phyloP scores from a whole-genome alignment of 129 eudicot genomes.

The Artemisia argyi region DNA sequence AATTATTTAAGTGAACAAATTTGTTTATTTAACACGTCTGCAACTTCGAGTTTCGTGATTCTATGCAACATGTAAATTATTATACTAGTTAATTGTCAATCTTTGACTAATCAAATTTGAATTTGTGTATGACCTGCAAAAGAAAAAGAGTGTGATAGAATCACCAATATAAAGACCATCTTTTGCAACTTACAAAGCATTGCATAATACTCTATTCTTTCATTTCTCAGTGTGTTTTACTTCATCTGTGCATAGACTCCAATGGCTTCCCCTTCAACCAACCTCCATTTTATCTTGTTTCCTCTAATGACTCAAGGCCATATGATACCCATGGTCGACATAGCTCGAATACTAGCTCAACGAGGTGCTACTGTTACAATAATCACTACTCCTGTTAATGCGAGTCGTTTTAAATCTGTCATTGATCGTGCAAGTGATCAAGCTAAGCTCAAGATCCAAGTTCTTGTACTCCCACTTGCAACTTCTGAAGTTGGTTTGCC shows the following conservation, averaged over 20 bases:
- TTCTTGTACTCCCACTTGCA: conserved; percentile 17
- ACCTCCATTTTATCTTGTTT: conserved; percentile 50
- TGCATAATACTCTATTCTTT: too few species aligned
- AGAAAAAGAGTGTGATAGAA: too few species aligned
- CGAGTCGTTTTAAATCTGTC: conserved; percentile 18
- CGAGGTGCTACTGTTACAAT: conserved; percentile 39
- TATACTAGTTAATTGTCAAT: too few species aligned
- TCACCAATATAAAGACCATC: too few species aligned
- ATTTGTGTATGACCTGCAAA: too few species aligned
- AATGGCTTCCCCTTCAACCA: conserved; percentile 21
- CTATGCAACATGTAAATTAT: too few species aligned
- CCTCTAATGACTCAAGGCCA: conserved; percentile 69
- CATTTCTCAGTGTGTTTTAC: too few species aligned
- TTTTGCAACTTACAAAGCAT: too few species aligned
- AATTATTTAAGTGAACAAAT: too few species aligned
- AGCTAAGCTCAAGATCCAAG: conserved; percentile 28
- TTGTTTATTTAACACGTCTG: too few species aligned
- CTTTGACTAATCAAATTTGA: too few species aligned
- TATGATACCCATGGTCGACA: conserved; percentile 59
- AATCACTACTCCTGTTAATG: conserved; percentile 34
- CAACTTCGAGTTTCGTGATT: too few species aligned
- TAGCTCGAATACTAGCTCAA: conserved; percentile 45
- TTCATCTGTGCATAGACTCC: neutral
- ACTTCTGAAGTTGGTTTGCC: conserved; percentile 13
- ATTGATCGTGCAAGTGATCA: neutral